phyloP scores from a whole-genome alignment of 202 grass and related monocot species.

The Elaeis oleifera region DNA sequence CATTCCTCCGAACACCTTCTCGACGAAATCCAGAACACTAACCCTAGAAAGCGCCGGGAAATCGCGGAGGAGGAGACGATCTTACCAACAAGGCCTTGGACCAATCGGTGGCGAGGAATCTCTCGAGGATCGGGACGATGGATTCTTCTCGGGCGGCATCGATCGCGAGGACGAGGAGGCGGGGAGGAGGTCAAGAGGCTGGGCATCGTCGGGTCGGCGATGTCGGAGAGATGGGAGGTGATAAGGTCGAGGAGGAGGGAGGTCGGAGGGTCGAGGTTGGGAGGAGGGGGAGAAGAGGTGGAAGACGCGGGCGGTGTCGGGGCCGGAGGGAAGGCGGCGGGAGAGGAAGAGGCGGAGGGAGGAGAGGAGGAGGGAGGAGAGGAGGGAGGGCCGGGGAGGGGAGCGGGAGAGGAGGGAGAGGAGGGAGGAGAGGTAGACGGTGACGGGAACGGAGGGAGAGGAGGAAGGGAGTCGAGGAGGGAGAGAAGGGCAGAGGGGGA shows the following conservation, averaged over 20 bases:
- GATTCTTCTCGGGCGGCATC: neutral
- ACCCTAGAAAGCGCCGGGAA: constrained; percentile 26
- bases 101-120: constrained; percentile 43
- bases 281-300: constrained; percentile 6
- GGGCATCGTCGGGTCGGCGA: constrained; percentile 8
- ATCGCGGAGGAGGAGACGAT: constrained; percentile 59
- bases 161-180: neutral
- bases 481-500: constrained; percentile 15
- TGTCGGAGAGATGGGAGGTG: neutral
- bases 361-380: constrained; percentile 5
- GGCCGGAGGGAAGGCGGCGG: neutral
- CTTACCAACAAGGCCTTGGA: constrained; percentile 47
- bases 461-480: neutral
- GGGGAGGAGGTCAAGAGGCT: constrained; percentile 9
- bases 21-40: constrained; percentile 39
- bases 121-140: constrained; percentile 16
- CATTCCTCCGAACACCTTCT: constrained; percentile 50
- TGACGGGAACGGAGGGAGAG: neutral
- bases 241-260: constrained; percentile 7
- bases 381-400: neutral
- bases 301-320: constrained; percentile 6
- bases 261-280: neutral
- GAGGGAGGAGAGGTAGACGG: neutral
- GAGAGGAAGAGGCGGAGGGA: constrained; percentile 6
- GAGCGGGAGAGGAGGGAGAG: neutral